Percentiles rank a stretch among this genome's conserved stretches.
Conservation (phyloP, 176 grass and related monocot genomes). For the Oryza brachyantha region DNA sequence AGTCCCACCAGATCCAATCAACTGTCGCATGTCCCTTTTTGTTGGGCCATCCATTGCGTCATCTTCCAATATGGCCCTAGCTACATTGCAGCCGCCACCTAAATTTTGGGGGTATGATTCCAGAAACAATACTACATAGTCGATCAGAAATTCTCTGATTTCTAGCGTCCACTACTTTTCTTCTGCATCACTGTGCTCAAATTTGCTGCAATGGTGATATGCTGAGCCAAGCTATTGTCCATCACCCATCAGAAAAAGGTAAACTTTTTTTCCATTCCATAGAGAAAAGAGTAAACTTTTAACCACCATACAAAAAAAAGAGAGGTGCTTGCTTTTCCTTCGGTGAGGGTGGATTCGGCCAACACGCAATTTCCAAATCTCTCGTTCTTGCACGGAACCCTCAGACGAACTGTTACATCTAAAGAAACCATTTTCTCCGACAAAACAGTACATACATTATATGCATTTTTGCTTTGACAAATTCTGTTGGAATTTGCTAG, state of each 20-base stretch:
- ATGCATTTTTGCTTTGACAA: not conserved
- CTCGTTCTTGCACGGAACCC: not conserved
- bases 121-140: slow-evolving; percentile 13
- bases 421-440: not conserved
- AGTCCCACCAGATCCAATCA: slow-evolving; percentile 30
- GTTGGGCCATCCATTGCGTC: slow-evolving; percentile 25
- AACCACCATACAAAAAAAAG: not conserved
- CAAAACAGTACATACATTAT: not conserved
- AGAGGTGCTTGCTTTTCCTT: slow-evolving; percentile 5
- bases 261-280: not conserved
- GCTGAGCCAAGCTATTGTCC: not conserved
- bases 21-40: slow-evolving; percentile 18
- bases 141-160: slow-evolving; percentile 20
- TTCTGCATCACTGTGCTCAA: not conserved
- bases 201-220: slow-evolving; percentile 14
- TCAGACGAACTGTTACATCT: not conserved
- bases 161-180: slow-evolving; percentile 25
- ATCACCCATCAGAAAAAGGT: slow-evolving; percentile 11
- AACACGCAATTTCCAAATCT: slow-evolving; percentile 3
- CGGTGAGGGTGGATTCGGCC: slow-evolving; percentile 11
- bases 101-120: slow-evolving; percentile 26
- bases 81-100: slow-evolving; percentile 40
- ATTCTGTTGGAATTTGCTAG: not conserved
- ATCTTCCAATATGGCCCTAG: slow-evolving; percentile 28
- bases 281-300: not conserved